These are phyloP conservation scores for Nicotiana otophora DNA, from an alignment of 257 asterid species.

Conservation along the genomic window DNA sequence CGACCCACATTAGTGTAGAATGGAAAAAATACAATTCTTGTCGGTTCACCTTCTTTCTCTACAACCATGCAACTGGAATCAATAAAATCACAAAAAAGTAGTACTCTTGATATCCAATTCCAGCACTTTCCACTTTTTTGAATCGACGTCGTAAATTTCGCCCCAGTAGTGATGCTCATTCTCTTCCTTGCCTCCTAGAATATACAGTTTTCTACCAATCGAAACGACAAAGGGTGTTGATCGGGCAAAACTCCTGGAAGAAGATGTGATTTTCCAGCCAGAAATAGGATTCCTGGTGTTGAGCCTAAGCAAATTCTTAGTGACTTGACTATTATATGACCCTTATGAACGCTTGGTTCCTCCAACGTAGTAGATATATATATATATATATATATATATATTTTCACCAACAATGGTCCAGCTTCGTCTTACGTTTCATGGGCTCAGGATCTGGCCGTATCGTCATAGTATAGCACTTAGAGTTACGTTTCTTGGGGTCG, in stretches of 20 bases:
- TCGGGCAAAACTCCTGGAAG: neutral
- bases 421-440: neutral
- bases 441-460: neutral
- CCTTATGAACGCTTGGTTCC: too few relatives aligned
- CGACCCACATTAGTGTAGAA: neutral
- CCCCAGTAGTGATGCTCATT: too few relatives aligned
- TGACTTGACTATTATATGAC: neutral
- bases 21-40: neutral
- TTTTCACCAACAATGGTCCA: too few relatives aligned
- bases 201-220: neutral
- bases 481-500: too few relatives aligned
- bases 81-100: too few relatives aligned
- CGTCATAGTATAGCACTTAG: neutral
- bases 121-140: neutral
- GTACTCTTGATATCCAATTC: neutral
- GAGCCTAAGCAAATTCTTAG: neutral
- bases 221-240: neutral
- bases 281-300: neutral
- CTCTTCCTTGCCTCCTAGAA: too few relatives aligned
- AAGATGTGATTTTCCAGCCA: neutral
- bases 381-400: too few relatives aligned
- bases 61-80: too few relatives aligned
- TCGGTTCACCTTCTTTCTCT: neutral
- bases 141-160: too few relatives aligned
- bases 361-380: too few relatives aligned